Percentiles rank a stretch among this genome's conserved stretches.
phyloP scores from a whole-genome alignment of 2,329 filamentous ascomycete genomes.

The Leptoxyphium fumago region DNA sequence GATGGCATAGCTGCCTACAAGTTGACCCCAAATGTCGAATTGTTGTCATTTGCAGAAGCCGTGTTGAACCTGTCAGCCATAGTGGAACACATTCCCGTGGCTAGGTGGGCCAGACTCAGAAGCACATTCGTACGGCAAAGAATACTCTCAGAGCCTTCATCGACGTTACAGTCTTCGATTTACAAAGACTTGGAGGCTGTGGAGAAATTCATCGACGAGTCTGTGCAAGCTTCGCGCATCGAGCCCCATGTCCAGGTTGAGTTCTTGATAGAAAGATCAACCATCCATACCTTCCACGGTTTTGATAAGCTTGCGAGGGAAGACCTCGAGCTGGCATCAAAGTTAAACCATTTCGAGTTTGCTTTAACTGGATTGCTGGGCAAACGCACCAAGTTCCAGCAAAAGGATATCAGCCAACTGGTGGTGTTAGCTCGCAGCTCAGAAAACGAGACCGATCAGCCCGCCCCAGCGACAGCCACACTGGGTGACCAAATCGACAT shows the following conservation, averaged over 20 bases:
- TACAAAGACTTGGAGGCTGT: constrained; percentile 45
- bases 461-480: neutral
- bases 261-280: constrained; percentile 69
- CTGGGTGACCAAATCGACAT: neutral
- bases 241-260: constrained; percentile 12
- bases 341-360: constrained; percentile 59
- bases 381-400: constrained; percentile 68
- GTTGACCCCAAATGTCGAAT: constrained; percentile 67
- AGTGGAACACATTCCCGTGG: constrained; percentile 29
- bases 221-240: constrained; percentile 5
- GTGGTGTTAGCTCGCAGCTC: constrained; percentile 77
- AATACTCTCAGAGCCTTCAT: constrained; percentile 47
- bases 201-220: constrained; percentile 25
- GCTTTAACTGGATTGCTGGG: constrained; percentile 74
- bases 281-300: constrained; percentile 72
- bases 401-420: constrained; percentile 70
- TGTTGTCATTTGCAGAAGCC: constrained; percentile 62
- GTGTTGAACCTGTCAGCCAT: constrained; percentile 36
- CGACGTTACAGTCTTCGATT: constrained; percentile 44
- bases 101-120: constrained; percentile 52
- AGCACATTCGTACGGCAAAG: constrained; percentile 60
- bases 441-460: constrained; percentile 10
- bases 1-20: constrained; percentile 82
- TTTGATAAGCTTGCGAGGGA: constrained; percentile 60
- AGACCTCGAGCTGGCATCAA: constrained; percentile 54